phyloP scores from a whole-genome alignment of 2,329 filamentous ascomycete genomes.

The Incumbomyces delicatus region DNA sequence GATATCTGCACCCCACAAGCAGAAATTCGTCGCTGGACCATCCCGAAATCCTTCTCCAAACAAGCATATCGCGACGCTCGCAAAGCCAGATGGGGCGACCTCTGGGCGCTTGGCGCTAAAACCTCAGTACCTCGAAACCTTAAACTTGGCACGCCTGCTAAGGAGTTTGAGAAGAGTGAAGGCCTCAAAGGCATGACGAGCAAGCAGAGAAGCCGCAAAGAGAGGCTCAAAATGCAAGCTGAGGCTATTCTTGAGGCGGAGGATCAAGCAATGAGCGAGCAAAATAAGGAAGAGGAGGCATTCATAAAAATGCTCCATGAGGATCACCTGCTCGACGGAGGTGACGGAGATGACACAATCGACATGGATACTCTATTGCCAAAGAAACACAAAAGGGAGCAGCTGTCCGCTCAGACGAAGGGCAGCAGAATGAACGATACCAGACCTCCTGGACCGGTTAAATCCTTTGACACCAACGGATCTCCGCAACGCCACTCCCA shows the following conservation, averaged over 20 bases:
- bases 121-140: constrained; percentile 57
- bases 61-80: constrained; percentile 85
- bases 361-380: constrained; percentile 7
- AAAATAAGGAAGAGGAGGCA: constrained; percentile 3
- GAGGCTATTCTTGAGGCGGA: background rate
- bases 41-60: constrained; percentile 69
- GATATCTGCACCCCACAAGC: constrained; percentile 85
- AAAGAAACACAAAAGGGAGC: constrained; percentile 1
- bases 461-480: background rate
- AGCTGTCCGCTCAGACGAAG: background rate
- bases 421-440: too few relatives aligned
- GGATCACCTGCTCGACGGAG: constrained; percentile 4
- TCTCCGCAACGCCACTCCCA: background rate
- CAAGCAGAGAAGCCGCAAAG: constrained; percentile 10
- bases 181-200: constrained; percentile 20
- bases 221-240: constrained; percentile 6
- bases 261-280: background rate
- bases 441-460: background rate
- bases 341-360: constrained; percentile 2
- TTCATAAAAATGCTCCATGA: constrained; percentile 4
- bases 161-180: constrained; percentile 25
- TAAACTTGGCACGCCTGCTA: constrained; percentile 45
- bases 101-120: constrained; percentile 93
- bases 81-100: constrained; percentile 82
- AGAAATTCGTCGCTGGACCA: constrained; percentile 83